Base-by-base conservation (phyloP, 805 yeast genomes). In the Teunomyces gatunensis region DNA sequence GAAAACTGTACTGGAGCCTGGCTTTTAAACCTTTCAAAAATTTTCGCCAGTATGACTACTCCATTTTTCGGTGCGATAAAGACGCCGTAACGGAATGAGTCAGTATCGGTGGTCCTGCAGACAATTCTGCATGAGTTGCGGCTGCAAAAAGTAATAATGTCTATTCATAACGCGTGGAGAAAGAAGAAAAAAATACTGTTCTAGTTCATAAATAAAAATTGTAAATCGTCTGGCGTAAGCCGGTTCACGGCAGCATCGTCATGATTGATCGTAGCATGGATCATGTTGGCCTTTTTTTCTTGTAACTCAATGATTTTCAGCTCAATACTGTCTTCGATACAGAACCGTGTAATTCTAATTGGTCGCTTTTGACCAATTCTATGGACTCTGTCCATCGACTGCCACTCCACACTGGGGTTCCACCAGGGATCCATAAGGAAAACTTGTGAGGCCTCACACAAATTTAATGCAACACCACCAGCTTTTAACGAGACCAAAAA, bases 351-450 rank as follows among this genome's bases (percentile, higher is more conserved):
- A 54, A 94, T 89, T 52, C 89, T 80, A 7, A 94, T 96, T 0
- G 99, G 99, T 54, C 99, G 71, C 57, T 80, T 87, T 65, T 94
- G 99, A 5, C 98, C 97, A 53, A 94, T 94, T 69, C 99, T 82
- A 68, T 94, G 98, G 18, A 94, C 97, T 70, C 99, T 83, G 67
- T 94, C 99, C 67, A 96, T 96, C 44, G 95, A 85, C 65, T 94
- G 99, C 90, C 97, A 94, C 65, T 94, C 99, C 6, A 92, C 94
- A 55, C 96, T 87, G 1, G 98, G 98, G 63, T 94, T 95, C 98
- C 99, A 94, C 99, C 99, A 94, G 30, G 98, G 98, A 59, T 94
- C 99, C 74, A 94, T 75, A 39, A 94, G 77, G 56, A 94, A 94
- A 41, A 94, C 98, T 60, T 92, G 98, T 2, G 95, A 90, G 0